phyloP scores from a whole-genome alignment of 2,329 filamentous ascomycete species.

The Colletotrichum simmondsii region DNA sequence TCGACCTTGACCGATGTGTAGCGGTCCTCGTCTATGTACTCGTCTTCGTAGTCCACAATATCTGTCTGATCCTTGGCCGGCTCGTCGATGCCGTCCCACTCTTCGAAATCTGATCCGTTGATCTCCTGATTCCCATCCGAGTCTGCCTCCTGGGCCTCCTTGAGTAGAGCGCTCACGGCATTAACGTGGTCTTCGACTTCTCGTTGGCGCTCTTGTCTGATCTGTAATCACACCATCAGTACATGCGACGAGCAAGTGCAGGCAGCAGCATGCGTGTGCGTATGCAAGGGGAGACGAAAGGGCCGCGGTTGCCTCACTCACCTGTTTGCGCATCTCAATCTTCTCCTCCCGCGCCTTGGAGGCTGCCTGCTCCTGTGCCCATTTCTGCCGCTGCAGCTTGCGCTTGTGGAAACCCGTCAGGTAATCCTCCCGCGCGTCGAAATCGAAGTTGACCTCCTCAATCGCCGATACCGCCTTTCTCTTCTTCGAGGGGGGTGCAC shows the following conservation, averaged over 20 bases:
- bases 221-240: slow-evolving; percentile 58
- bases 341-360: slow-evolving; percentile 83
- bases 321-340: slow-evolving; percentile 79
- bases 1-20: slow-evolving; percentile 97
- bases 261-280: background rate
- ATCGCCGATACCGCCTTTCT: slow-evolving; percentile 69
- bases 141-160: slow-evolving; percentile 66
- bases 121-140: slow-evolving; percentile 49
- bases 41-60: slow-evolving; percentile 83
- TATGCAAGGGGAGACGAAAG: background rate
- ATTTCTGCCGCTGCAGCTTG: slow-evolving; percentile 85
- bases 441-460: slow-evolving; percentile 89
- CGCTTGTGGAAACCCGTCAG: slow-evolving; percentile 97
- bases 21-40: slow-evolving; percentile 96
- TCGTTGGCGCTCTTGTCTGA: slow-evolving; percentile 83
- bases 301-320: slow-evolving; percentile 47
- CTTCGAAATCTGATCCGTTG: slow-evolving; percentile 56
- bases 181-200: slow-evolving; percentile 86
- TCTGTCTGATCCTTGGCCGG: slow-evolving; percentile 50
- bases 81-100: slow-evolving; percentile 76
- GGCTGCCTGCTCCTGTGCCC: slow-evolving; percentile 83
- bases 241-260: background rate
- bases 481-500: slow-evolving; percentile 70
- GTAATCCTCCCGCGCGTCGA: slow-evolving; percentile 82
- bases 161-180: slow-evolving; percentile 77